Conservation (phyloP, 2,329 filamentous ascomycete species). For the Colletotrichum phormii region DNA sequence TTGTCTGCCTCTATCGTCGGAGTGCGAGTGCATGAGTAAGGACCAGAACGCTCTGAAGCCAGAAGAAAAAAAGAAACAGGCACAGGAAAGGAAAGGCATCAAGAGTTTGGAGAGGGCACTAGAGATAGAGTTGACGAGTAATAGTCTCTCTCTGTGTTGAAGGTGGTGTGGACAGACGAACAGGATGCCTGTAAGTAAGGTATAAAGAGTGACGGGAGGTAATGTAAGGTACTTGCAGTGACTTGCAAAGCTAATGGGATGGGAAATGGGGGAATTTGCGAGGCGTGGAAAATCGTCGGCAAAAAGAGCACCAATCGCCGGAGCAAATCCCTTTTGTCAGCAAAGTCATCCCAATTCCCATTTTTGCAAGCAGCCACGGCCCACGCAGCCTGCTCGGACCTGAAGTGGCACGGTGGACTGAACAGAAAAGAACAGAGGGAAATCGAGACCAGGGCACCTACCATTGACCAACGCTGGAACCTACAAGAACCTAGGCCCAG, state of each 20-base stretch:
- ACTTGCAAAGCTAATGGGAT: not conserved
- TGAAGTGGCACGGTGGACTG: not conserved
- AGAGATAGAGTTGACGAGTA: slow-evolving; percentile 24
- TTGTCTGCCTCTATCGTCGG: not conserved
- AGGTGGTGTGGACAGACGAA: not conserved
- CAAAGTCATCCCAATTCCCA: not conserved
- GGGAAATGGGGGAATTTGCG: not conserved
- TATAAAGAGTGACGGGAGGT: not conserved
- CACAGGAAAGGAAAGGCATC: not conserved
- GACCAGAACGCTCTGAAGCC: not conserved
- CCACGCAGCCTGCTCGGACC: not conserved
- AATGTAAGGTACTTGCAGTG: not conserved
- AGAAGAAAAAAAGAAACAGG: not conserved
- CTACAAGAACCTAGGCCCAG: not conserved
- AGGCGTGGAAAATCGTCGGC: slow-evolving; percentile 22
- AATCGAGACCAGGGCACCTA: not conserved
- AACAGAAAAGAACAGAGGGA: not conserved
- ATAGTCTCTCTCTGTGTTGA: not conserved
- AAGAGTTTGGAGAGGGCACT: not conserved
- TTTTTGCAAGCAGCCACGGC: not conserved
- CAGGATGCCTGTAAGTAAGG: not conserved
- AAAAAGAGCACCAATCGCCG: slow-evolving; percentile 31
- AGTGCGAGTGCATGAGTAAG: not conserved
- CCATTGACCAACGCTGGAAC: not conserved
- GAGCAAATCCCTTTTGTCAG: not conserved